These are phyloP conservation scores for Saxophila tyrrhenica DNA, from an alignment of 495 filamentous ascomycete genomes.

Conservation along the genomic window DNA sequence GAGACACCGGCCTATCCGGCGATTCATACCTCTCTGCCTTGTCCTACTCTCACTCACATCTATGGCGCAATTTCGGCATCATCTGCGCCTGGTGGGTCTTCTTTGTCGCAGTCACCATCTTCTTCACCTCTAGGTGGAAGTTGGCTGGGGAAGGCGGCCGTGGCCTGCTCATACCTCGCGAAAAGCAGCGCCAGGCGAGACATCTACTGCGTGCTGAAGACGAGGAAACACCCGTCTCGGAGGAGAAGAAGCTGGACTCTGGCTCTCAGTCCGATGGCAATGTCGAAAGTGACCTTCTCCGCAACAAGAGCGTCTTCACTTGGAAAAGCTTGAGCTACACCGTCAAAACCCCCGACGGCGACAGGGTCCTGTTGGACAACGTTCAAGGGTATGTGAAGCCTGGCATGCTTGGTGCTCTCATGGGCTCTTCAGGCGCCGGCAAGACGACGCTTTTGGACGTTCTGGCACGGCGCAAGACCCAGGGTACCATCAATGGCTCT, in stretches of 20 bases:
- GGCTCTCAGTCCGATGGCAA: too few relatives aligned
- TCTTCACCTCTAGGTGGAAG: too few relatives aligned
- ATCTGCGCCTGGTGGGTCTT: constrained; percentile 1
- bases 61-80: constrained; percentile 24
- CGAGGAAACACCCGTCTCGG: too few relatives aligned
- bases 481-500: constrained; percentile 36
- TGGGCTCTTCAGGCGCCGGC: constrained; percentile 56
- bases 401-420: constrained; percentile 59
- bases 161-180: not conserved
- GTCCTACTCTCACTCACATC: constrained; percentile 15
- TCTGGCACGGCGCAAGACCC: constrained; percentile 42
- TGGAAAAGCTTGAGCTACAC: constrained; percentile 67
- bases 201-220: too few relatives aligned
- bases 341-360: constrained; percentile 50
- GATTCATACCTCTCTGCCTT: constrained; percentile 14
- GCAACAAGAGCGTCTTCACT: constrained; percentile 35
- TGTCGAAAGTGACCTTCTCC: not conserved
- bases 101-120: not conserved
- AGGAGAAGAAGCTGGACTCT: too few relatives aligned
- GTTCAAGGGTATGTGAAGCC: constrained; percentile 62
- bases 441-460: constrained; percentile 59
- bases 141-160: not conserved
- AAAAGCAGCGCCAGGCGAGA: not conserved
- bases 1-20: not conserved
- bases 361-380: constrained; percentile 47